Evolutionary conservation across 176 grass and related monocot species (phyloP).

Genomic region (Carex scoparia): DNA sequence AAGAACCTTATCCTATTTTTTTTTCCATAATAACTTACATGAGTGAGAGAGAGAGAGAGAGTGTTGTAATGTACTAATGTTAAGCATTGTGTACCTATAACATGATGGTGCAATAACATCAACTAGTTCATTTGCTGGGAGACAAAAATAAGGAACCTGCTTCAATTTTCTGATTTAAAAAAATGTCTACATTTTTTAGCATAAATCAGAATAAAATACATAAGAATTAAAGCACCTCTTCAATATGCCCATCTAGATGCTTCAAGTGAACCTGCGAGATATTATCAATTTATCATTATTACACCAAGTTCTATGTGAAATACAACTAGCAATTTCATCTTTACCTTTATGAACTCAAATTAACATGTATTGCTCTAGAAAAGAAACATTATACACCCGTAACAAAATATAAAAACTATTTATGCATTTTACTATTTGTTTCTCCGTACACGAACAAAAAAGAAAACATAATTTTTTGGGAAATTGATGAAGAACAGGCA

Average conservation of each 20-base stretch:
- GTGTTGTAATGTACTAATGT: background rate
- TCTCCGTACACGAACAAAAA: background rate
- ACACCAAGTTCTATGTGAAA: background rate
- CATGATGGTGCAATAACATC: constrained; percentile 98
- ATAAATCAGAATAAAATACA: constrained; percentile 11
- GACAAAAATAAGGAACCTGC: constrained; percentile 94
- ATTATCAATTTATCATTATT: constrained; percentile 24
- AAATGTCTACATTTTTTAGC: background rate
- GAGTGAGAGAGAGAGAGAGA: background rate
- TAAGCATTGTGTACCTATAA: constrained; percentile 57
- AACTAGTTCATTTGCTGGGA: constrained; percentile 92
- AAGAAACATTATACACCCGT: background rate
- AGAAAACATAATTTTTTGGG: background rate
- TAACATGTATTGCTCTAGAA: background rate
- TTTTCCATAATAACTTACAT: background rate
- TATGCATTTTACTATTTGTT: background rate
- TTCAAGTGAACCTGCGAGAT: constrained; percentile 86
- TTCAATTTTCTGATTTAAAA: constrained; percentile 25
- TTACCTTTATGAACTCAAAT: background rate
- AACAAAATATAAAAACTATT: background rate
- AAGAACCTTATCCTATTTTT: background rate
- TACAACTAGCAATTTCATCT: background rate
- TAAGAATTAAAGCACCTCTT: constrained; percentile 53
- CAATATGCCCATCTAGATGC: constrained; percentile 92
- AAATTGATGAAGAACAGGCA: background rate